A percentile compares a stretch with the other conserved stretches of the same genome.
Conservation (phyloP, 1,284 basidiomycete genomes). For the Apiotrichum mycotoxinovorans region DNA sequence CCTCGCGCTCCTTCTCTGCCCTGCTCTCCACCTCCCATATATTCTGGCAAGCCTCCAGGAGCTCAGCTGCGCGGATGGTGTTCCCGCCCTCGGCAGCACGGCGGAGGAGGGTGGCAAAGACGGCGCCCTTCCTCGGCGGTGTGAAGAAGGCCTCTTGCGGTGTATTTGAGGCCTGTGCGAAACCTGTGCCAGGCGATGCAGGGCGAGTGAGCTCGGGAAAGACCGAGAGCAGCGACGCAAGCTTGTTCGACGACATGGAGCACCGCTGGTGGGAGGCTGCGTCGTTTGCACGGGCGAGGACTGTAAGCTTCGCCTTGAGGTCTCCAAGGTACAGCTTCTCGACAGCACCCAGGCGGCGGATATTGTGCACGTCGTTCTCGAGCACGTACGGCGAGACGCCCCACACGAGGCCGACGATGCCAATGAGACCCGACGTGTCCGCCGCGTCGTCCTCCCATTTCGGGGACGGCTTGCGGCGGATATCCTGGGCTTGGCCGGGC, state of each 20-base stretch:
- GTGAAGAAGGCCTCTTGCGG: conserved; percentile 27
- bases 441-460: conserved; percentile 14
- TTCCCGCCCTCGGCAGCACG: conserved; percentile 24
- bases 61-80: conserved; percentile 25
- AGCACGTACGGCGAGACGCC: conserved; percentile 29
- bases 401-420: conserved; percentile 40
- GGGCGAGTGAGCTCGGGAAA: conserved; percentile 36
- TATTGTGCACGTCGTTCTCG: conserved; percentile 33
- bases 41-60: conserved; percentile 42
- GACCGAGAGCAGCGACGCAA: conserved; percentile 21
- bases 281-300: conserved; percentile 22
- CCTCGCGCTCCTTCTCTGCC: conserved; percentile 36
- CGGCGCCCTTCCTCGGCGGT: conserved; percentile 31
- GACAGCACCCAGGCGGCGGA: conserved; percentile 28
- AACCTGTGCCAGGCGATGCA: conserved; percentile 3
- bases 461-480: conserved; percentile 34
- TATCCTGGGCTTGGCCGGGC: conserved; percentile 3
- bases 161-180: background rate
- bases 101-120: conserved; percentile 28
- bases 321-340: conserved; percentile 46
- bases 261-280: conserved; percentile 27
- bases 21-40: conserved; percentile 41
- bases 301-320: conserved; percentile 31
- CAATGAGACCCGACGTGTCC: conserved; percentile 19
- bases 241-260: conserved; percentile 19